Conservation (phyloP, 768 basidiomycete genomes). For the Brasilioporus rufonigricans region DNA sequence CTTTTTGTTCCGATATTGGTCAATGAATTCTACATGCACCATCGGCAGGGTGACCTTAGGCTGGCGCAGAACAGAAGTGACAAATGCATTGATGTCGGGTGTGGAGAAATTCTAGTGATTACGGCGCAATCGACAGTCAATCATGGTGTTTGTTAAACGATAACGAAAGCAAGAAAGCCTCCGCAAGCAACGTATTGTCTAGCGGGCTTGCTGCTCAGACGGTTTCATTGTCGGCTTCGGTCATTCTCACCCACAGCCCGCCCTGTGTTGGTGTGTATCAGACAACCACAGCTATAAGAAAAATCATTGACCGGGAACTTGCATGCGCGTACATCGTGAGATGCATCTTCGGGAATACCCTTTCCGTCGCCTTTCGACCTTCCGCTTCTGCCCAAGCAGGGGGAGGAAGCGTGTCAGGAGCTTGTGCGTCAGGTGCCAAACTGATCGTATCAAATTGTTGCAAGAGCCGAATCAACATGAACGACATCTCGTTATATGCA, state of each 20-base stretch:
- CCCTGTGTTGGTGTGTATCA: conserved; percentile 34
- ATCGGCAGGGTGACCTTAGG: too few relatives aligned
- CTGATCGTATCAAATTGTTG: conserved; percentile 53
- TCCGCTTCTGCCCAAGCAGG: conserved; percentile 41
- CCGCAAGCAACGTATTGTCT: neutral
- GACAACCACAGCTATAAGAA: neutral
- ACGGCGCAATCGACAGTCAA: too few relatives aligned
- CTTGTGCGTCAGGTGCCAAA: conserved; percentile 46
- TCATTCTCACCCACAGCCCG: conserved; percentile 51
- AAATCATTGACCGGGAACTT: conserved; percentile 5
- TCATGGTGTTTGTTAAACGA: too few relatives aligned
- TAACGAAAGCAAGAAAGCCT: neutral
- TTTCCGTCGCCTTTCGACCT: conserved; percentile 52
- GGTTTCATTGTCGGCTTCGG: conserved; percentile 13
- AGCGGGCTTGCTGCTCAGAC: neutral
- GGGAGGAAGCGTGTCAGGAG: conserved; percentile 45
- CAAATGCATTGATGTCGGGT: too few relatives aligned
- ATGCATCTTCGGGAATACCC: conserved; percentile 49
- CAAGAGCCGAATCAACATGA: conserved; percentile 60
- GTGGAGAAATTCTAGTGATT: too few relatives aligned
- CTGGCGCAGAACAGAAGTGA: too few relatives aligned
- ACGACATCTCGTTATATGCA: conserved; percentile 60
- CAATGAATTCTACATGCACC: too few relatives aligned
- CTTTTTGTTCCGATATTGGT: neutral
- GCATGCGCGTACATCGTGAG: conserved; percentile 55